Percentiles rank a stretch among this genome's conserved stretches.
phyloP scores from a whole-genome alignment of 805 yeast species.

The Yarrowia phangngaensis region DNA sequence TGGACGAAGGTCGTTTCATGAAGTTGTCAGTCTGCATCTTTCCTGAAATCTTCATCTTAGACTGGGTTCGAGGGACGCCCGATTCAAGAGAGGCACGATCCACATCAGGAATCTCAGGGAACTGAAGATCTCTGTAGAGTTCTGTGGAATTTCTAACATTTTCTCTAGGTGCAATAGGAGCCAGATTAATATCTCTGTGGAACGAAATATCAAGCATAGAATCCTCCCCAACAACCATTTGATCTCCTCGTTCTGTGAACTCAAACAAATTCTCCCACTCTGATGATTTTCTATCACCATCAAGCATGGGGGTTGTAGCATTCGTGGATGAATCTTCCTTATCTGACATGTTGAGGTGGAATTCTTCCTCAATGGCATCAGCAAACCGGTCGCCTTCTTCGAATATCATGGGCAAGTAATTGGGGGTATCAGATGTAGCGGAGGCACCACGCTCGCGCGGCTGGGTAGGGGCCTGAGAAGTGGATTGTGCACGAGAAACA shows the following conservation, averaged over 20 bases:
- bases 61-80: slow-evolving; percentile 4
- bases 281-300: slow-evolving; percentile 6
- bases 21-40: slow-evolving; percentile 33
- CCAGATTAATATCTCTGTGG: slow-evolving; percentile 1
- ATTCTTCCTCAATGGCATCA: slow-evolving; percentile 41
- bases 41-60: slow-evolving; percentile 31
- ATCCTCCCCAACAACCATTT: slow-evolving; percentile 14
- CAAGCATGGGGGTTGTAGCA: slow-evolving; percentile 18
- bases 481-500: slow-evolving; percentile 29
- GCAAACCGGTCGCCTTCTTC: slow-evolving; percentile 42
- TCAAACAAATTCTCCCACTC: slow-evolving; percentile 26
- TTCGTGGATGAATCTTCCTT: slow-evolving; percentile 25
- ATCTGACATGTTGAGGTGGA: slow-evolving; percentile 34
- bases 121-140: slow-evolving; percentile 19
- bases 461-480: slow-evolving; percentile 27
- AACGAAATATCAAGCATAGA: slow-evolving; percentile 15
- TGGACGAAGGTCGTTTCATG: slow-evolving; percentile 27
- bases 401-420: slow-evolving; percentile 41
- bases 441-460: slow-evolving; percentile 12
- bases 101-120: slow-evolving; percentile 21
- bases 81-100: slow-evolving; percentile 4
- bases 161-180: slow-evolving; percentile 3
- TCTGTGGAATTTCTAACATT: slow-evolving; percentile 1
- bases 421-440: slow-evolving; percentile 26
- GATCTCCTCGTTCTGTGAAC: slow-evolving; percentile 4